phyloP scores from a whole-genome alignment of 306 rosid genomes.

The Vigna mungo region DNA sequence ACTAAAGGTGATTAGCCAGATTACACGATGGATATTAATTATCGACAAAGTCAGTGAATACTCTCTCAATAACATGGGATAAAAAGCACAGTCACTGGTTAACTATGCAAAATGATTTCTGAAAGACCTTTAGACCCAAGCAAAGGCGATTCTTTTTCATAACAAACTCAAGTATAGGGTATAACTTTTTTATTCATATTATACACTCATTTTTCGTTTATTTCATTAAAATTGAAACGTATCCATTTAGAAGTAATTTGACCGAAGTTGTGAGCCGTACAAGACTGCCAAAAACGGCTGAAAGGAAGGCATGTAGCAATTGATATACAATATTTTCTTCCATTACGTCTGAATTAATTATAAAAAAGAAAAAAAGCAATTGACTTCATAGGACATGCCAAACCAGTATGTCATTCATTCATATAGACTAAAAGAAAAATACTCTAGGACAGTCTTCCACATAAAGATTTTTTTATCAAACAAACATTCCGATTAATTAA shows the following conservation, averaged over 20 bases:
- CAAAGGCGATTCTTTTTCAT: background rate
- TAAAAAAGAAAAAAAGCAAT: background rate
- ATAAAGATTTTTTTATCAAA: slow-evolving; percentile 32
- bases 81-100: background rate
- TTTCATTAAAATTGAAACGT: background rate
- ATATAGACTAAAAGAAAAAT: background rate
- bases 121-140: slow-evolving; percentile 1
- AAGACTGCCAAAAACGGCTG: background rate
- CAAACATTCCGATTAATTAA: slow-evolving; percentile 7
- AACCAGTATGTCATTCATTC: background rate
- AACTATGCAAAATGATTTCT: background rate
- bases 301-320: background rate
- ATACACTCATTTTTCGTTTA: background rate
- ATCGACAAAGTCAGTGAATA: no score
- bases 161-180: background rate
- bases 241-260: background rate
- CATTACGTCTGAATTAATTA: slow-evolving; percentile 3
- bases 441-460: background rate
- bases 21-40: no score
- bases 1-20: no score
- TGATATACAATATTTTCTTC: slow-evolving; percentile 2
- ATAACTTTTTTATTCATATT: background rate
- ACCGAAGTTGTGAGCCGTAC: slow-evolving; percentile 6
- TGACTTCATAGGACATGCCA: background rate
- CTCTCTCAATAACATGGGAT: no score